Base-by-base conservation (phyloP, 2,329 filamentous ascomycete species). In the Simplicillium sp. region DNA sequence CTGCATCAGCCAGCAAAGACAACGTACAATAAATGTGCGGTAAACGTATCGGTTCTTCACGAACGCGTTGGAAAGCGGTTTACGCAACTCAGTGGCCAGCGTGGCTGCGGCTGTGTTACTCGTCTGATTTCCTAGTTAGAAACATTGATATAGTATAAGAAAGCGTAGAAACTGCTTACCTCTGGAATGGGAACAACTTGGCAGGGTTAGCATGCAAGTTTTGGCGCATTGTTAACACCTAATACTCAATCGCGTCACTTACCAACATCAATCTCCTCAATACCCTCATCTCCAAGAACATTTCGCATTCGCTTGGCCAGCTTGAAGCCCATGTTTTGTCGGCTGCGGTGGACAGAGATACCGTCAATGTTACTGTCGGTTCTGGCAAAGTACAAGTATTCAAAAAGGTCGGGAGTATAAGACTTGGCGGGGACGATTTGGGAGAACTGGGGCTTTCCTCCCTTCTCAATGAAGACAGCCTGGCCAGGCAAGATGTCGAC, bases 371-470 rank as follows among this genome's bases (percentile, higher is more conserved):
- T 71, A 1, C 78, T 82, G 59, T 94, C 88, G 1, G 86, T 86
- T 2, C 88, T 73, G 12, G 86, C 82, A 52, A 94, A 88, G 65
- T 95, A 95, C 43, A 94, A 83, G 48, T 81, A 87, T 62, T 94
- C 86, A 54, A 94, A 92, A 11, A 54, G 41, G 57, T 95, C 88
- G 1, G 87, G 87, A 2, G 84, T 80, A 56, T 94, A 94, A 13
- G 73, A 70, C 51, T 75, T 72, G 50, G 73, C 71, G 44, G 75
- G 64, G 33, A 80, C 76, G 12, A 95, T 79, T 60, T 94, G 87
- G 46, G 73, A 70, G 67, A 89, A 92, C 37, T 81, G 73, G 1
- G 87, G 86, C 40, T 71, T 67, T 38, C 75, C 71, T 33, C 86
- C 86, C 64, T 94, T 94, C 54, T 82, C 71, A 47, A 94, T 81